phyloP scores from a whole-genome alignment of 768 basidiomycete species.

The Leccinum subgranulosum region DNA sequence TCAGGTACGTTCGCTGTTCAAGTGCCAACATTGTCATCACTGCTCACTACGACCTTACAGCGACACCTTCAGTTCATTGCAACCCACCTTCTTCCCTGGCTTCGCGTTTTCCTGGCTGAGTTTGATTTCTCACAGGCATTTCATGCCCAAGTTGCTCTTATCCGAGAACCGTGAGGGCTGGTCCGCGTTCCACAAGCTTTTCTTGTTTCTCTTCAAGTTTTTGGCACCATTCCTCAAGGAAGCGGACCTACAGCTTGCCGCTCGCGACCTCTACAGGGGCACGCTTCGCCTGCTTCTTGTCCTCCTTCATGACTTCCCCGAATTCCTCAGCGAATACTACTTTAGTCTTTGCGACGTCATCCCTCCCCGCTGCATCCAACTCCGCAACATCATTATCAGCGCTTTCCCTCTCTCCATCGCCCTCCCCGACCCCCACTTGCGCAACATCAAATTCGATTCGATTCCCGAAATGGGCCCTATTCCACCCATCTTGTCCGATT shows the following conservation, averaged over 20 bases:
- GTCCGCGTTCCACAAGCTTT: conserved; percentile 92
- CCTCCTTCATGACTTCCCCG: conserved; percentile 97
- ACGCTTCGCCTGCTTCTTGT: conserved; percentile 88
- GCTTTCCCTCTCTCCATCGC: conserved; percentile 83
- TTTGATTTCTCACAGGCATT: conserved; percentile 90
- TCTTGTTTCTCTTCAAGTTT: conserved; percentile 95
- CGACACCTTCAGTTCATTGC: conserved; percentile 92
- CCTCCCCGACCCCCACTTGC: conserved; percentile 85
- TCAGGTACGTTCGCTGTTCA: conserved; percentile 54
- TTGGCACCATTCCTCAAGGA: conserved; percentile 86
- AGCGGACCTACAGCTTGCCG: conserved; percentile 73
- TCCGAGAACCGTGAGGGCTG: conserved; percentile 94
- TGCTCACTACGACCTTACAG: conserved; percentile 37
- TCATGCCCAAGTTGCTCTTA: conserved; percentile 93
- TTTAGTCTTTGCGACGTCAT: conserved; percentile 94
- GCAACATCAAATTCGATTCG: conserved; percentile 66
- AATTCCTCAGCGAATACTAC: conserved; percentile 96
- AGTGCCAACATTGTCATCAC: not conserved
- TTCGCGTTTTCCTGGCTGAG: conserved; percentile 99
- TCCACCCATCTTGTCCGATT: conserved; percentile 90
- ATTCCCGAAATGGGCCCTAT: conserved; percentile 91
- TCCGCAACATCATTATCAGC: conserved; percentile 94
- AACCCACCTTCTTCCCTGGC: conserved; percentile 92
- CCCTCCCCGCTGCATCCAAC: conserved; percentile 89
- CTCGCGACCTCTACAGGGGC: conserved; percentile 89